These are phyloP conservation scores for Cordyceps cateniannulata DNA, from an alignment of 2,329 filamentous ascomycete genomes.

Conservation along the genomic window DNA sequence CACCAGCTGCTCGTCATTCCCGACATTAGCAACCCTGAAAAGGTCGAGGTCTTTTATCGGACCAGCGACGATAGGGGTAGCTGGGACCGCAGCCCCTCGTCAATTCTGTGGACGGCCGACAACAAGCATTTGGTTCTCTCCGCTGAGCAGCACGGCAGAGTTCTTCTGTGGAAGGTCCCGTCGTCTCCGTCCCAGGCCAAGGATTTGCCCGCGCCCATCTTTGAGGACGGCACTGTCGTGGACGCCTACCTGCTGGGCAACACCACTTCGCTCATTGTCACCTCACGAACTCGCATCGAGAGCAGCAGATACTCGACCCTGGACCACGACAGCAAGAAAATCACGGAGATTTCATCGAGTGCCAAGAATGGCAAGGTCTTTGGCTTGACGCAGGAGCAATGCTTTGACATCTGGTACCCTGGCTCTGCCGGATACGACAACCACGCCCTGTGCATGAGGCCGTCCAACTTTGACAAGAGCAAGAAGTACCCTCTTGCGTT, in stretches of 20 bases:
- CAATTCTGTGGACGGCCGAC: conserved; percentile 50
- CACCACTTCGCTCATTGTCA: conserved; percentile 51
- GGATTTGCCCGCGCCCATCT: conserved; percentile 42
- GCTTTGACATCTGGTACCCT: conserved; percentile 62
- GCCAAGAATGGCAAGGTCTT: conserved; percentile 60
- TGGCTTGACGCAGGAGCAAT: conserved; percentile 56
- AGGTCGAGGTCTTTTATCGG: conserved; percentile 56
- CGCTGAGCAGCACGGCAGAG: conserved; percentile 62
- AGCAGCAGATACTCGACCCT: conserved; percentile 63
- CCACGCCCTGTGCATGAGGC: conserved; percentile 63
- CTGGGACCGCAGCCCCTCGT: conserved; percentile 54
- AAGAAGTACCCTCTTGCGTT: conserved; percentile 76
- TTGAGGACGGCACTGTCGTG: conserved; percentile 46
- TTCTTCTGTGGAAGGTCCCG: conserved; percentile 56
- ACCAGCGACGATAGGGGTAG: conserved; percentile 55
- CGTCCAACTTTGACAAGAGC: conserved; percentile 57
- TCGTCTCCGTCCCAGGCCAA: conserved; percentile 44
- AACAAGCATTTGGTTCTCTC: conserved; percentile 63
- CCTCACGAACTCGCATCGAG: conserved; percentile 63
- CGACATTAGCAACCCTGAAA: conserved; percentile 50
- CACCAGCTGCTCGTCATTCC: conserved; percentile 59
- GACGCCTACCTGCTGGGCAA: conserved; percentile 47
- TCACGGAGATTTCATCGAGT: conserved; percentile 52
- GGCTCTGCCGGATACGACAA: conserved; percentile 59
- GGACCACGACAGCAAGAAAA: conserved; percentile 34